Evolutionary conservation across 257 asterid genomes (phyloP), one percentile per base, ranked within the genome.

Genomic region (Anisodus acutangulus): DNA sequence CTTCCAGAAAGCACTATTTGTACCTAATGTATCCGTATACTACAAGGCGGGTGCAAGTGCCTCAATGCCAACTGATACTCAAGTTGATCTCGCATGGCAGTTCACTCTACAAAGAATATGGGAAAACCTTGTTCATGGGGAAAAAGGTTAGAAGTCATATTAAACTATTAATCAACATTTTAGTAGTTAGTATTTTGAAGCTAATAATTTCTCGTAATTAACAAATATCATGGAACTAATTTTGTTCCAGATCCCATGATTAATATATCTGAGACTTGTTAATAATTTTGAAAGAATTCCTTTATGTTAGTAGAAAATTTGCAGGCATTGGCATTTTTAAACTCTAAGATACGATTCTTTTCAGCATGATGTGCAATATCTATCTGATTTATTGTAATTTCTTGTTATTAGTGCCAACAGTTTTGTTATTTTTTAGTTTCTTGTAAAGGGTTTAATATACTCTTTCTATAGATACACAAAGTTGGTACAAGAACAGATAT

Each of bases 61-160:
- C 71, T 85, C 90, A 87, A 88, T 91, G 22, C 85, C 89, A 45
- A 79, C 88, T 66, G 97, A 91, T 85, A 81, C 91, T 86, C 97
- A 94, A 84, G 92, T 92, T 85, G 97, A 97, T 91, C 83, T 97
- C 82, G 92, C 98, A 22, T 97, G 98, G 98, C 99, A 97, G 91
- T 80, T 92, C 85, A 90, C 92, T 78, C 98, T 95, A 85, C 99
- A 93, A 89, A 90, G 86, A 90, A 55, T 91, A 88, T 97, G 98
- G 98, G 97, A 97, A 89, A 90, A 90, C 90, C 91, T 93, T 70
- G 37, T 87, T 78, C 62, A 45, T 49, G 96, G 86, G 59, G 95
- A 90, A 87, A 91, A 87, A 89, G 98, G 99, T 94, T 80, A 78
- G 78, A 11, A 78, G 26, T 31, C 66, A 8, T 78, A 53, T 3